phyloP scores from a whole-genome alignment of 805 yeast genomes.

The Jamesozyma gamospora region DNA sequence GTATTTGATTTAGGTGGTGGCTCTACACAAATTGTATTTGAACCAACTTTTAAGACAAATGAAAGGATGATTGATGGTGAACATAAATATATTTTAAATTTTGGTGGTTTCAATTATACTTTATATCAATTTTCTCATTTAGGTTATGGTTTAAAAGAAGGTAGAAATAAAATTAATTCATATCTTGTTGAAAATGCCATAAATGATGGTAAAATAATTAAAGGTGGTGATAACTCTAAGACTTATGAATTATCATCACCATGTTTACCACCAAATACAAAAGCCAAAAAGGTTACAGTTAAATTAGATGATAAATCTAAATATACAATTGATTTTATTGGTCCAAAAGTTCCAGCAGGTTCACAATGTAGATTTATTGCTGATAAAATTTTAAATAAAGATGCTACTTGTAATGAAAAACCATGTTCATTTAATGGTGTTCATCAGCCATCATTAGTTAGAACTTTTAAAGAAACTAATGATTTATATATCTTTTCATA shows the following conservation, averaged over 20 bases:
- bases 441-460: conserved; percentile 85
- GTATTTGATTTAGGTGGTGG: conserved; percentile 98
- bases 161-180: conserved; percentile 71
- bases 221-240: conserved; percentile 31
- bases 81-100: conserved; percentile 68
- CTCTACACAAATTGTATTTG: conserved; percentile 96
- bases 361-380: conserved; percentile 82
- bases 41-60: conserved; percentile 62
- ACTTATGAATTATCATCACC: conserved; percentile 55
- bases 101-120: conserved; percentile 71
- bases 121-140: conserved; percentile 91
- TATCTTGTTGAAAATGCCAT: conserved; percentile 47
- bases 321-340: conserved; percentile 52
- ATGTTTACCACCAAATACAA: conserved; percentile 74
- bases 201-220: conserved; percentile 32
- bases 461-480: conserved; percentile 57
- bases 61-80: conserved; percentile 75
- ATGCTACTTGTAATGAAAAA: conserved; percentile 54
- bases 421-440: conserved; percentile 97
- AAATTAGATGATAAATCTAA: conserved; percentile 38
- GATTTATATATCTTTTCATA: conserved; percentile 89
- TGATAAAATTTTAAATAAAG: conserved; percentile 76
- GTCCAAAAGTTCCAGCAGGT: conserved; percentile 55
- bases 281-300: conserved; percentile 52
- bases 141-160: conserved; percentile 93